Conservation (phyloP, 495 filamentous ascomycete species). For the Aspergillus sclerotiicarbonarius region DNA sequence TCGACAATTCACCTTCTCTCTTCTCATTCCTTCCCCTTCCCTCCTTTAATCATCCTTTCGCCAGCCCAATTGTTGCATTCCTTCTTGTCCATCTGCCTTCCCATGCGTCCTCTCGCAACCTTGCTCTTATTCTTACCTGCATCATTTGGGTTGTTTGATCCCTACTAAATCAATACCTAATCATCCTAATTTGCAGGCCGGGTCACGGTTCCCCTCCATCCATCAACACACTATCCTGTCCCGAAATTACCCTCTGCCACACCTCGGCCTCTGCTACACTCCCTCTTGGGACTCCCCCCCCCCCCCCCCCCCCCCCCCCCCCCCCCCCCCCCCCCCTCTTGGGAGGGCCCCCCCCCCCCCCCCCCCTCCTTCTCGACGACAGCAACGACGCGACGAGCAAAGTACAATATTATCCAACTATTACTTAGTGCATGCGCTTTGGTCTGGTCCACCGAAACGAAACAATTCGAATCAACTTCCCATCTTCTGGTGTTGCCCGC, state of each 20-base stretch:
- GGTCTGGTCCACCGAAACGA: constrained; percentile 15
- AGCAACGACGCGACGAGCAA: constrained; percentile 11
- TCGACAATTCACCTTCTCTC: constrained; percentile 3
- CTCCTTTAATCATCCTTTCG: constrained; percentile 17
- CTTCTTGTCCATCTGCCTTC: background rate
- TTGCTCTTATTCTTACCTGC: constrained; percentile 7
- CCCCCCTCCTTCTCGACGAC: too few species aligned
- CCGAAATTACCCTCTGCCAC: background rate
- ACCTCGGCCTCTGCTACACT: background rate
- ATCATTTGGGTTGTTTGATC: constrained; percentile 7
- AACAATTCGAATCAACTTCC: constrained; percentile 16
- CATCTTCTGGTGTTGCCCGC: constrained; percentile 7
- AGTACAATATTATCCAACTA: constrained; percentile 12
- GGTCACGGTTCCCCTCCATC: background rate
- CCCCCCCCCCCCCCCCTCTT: too few species aligned
- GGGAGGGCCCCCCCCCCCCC: too few species aligned
- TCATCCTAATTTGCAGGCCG: constrained; percentile 12
- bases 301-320: too few species aligned
- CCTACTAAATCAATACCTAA: constrained; percentile 18
- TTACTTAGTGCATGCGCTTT: constrained; percentile 3
- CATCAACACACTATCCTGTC: background rate
- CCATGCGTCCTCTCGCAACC: constrained; percentile 3
- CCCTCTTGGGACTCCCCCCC: constrained; percentile 8
- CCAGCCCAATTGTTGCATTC: constrained; percentile 14
- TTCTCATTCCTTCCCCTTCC: background rate